Conservation (phyloP, 1,284 basidiomycete species). For the Cutaneotrichosporon arboriforme region DNA sequence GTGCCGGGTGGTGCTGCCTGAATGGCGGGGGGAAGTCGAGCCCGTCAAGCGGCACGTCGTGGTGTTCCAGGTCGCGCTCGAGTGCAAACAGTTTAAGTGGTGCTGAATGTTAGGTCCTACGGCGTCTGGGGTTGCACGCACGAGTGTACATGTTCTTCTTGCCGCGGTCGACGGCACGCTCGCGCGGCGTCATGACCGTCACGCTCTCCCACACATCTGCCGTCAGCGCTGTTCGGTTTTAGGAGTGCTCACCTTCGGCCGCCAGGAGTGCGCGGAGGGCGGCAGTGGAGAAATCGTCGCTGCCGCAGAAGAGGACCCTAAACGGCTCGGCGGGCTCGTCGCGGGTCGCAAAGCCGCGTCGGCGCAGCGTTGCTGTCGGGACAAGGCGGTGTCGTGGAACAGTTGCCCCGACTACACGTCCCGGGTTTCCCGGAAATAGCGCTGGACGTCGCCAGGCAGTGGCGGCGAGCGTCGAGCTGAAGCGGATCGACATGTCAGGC, state of each 20-base stretch:
- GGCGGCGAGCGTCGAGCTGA: too few relatives aligned
- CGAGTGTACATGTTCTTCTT: slow-evolving; percentile 18
- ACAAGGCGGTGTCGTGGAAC: not conserved
- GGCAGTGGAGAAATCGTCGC: slow-evolving; percentile 47
- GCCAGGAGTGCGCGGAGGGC: slow-evolving; percentile 40
- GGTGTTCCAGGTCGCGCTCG: slow-evolving; percentile 13
- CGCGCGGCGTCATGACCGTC: slow-evolving; percentile 34
- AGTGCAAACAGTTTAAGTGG: slow-evolving; percentile 22
- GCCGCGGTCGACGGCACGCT: slow-evolving; percentile 24
- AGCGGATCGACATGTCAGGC: too few relatives aligned
- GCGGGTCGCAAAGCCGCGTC: not conserved
- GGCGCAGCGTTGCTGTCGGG: not conserved
- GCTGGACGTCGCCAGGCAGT: too few relatives aligned
- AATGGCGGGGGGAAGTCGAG: slow-evolving; percentile 45
- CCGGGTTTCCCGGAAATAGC: too few relatives aligned
- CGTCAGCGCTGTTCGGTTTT: not conserved
- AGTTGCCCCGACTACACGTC: too few relatives aligned
- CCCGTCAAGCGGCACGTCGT: slow-evolving; percentile 17
- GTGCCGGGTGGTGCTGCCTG: slow-evolving; percentile 46
- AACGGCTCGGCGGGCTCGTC: slow-evolving; percentile 24
- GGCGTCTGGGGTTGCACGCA: slow-evolving; percentile 1
- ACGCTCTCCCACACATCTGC: slow-evolving; percentile 41
- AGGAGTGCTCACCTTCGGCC: slow-evolving; percentile 31
- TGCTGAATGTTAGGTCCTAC: slow-evolving; percentile 16
- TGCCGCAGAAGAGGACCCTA: slow-evolving; percentile 49